Base-by-base conservation (phyloP, 495 filamentous ascomycete genomes). In the Neurospora pannonica region DNA sequence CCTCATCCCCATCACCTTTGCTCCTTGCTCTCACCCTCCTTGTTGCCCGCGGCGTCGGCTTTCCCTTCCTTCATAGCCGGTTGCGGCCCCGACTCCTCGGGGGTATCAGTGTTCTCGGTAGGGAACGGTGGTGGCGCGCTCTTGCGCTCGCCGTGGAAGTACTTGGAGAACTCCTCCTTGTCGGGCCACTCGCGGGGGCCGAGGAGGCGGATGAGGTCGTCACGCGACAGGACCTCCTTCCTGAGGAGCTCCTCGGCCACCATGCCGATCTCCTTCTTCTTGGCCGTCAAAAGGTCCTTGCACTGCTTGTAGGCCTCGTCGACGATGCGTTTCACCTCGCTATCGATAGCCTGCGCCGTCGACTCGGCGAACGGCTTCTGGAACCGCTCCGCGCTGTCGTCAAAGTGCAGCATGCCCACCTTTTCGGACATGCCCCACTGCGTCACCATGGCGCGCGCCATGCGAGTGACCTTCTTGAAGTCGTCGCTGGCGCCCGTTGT, bases 381-480 rank as follows among this genome's bases (percentile, higher is more conserved):
- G 46, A 98, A 79, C 81, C 91, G 90, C 76, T 93, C 89, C 71
- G 91, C 85, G 71, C 90, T 84, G 77, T 95, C 91, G 75, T 95
- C 91, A 82, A 94, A 99, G 85, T 96, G 91, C 73, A 99, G 86
- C 74, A 93, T 95, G 31, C 95, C 94, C 70, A 99, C 89, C 83
- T 97, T 95, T 74, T 92, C 89, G 43, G 92, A 95, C 96, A 99
- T 99, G 77, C 96, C 96, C 89, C 93, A 98, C 82, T 97, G 92
- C 48, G 96, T 99, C 31, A 99, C 96, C 96, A 99, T 99, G 37
- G 90, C 88, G 4, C 93, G 95, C 10, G 96, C 97, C 94, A 97
- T 93, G 70, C 89, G 88, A 10, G 97, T 98, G 37, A 98, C 97
- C 84, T 99, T 99, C 84, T 97, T 97, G 88, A 99, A 99, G 80